Evolutionary conservation across 371 early-diverging fungal genomes (phyloP), one percentile per base, ranked within the genome.

Genomic region (Entomophthora muscae): DNA sequence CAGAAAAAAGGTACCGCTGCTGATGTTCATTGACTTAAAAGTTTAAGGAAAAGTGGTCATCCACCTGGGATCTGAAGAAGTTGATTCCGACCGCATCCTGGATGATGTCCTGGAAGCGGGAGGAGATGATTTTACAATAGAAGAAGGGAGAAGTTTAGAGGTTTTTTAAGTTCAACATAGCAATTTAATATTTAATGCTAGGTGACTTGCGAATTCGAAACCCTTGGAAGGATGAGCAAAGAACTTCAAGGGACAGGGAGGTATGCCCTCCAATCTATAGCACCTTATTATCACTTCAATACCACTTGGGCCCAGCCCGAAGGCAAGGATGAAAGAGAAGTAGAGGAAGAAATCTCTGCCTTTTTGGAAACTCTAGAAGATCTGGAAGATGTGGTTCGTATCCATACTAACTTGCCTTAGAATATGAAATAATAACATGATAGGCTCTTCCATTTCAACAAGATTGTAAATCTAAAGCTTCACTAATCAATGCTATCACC

Each of bases 41-140:
- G 2, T 5, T 5, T 61, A 32, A 33, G 61, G 17, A 33, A 32
- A n/a, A 27, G n/a, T 17, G 22, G 31, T n/a, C 21, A 32, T 32
- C 21, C 13, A 32, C 23, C n/a, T 33, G 24, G 58, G 32, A 64
- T 26, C 31, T 26, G 52, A 52, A 3, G 42, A 21, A 1, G 24
- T 33, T 3, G 61, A 64, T 28, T 7, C 73, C 13, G 79, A 81
- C 22, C 66, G 73, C 32, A 73, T 80, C 66, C 73, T 79, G 74
- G 80, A 78, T 53, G 66, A 70, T 52, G 79, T 76, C 2, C 78
- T 82, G 61, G 82, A 80, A n/a, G 75, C 75, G 33, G 82, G 78
- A 28, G 78, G 75, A 5, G 82, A 81, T 52, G 82, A 81, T 69
- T 76, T 81, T 31, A 73, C 75, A 52, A 73, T 73, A 22, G 65